phyloP scores from a whole-genome alignment of 2,329 filamentous ascomycete genomes.

The Chaetomiaceae sp. region DNA sequence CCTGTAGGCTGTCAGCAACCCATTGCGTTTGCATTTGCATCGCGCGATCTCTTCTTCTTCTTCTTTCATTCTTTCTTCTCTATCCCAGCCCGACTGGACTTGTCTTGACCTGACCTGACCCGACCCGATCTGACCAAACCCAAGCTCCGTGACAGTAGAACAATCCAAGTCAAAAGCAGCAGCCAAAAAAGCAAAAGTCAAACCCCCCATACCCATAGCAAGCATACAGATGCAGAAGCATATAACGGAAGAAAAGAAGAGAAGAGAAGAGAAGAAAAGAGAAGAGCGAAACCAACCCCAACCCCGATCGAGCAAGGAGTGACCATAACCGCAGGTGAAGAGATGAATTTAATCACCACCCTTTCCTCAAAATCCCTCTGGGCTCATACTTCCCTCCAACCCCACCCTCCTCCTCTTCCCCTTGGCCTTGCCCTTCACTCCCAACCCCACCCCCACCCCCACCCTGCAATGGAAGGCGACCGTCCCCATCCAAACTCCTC shows the following conservation, averaged over 20 bases:
- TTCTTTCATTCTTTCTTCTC: no score
- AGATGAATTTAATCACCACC: conserved; percentile 28
- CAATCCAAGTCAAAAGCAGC: no score
- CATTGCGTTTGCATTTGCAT: no score
- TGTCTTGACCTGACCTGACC: no score
- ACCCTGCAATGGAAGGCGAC: no score
- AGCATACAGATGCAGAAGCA: not conserved
- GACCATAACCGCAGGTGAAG: no score
- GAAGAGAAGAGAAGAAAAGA: not conserved
- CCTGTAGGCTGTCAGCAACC: no score
- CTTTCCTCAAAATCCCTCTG: conserved; percentile 24
- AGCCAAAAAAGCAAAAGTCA: not conserved
- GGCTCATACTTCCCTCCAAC: conserved; percentile 21
- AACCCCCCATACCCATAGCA: not conserved
- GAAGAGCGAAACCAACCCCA: not conserved
- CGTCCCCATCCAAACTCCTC: conserved; percentile 53
- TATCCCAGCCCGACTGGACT: no score
- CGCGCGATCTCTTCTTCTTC: no score
- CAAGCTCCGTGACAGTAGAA: no score
- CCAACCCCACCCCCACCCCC: not conserved
- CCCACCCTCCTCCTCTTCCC: not conserved
- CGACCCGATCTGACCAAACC: no score
- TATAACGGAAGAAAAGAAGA: not conserved
- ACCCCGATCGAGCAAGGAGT: no score
- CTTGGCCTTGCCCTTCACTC: not conserved